Base-by-base conservation (phyloP, 1,139 yeast genomes). In the Wickerhamiella pararugosa region DNA sequence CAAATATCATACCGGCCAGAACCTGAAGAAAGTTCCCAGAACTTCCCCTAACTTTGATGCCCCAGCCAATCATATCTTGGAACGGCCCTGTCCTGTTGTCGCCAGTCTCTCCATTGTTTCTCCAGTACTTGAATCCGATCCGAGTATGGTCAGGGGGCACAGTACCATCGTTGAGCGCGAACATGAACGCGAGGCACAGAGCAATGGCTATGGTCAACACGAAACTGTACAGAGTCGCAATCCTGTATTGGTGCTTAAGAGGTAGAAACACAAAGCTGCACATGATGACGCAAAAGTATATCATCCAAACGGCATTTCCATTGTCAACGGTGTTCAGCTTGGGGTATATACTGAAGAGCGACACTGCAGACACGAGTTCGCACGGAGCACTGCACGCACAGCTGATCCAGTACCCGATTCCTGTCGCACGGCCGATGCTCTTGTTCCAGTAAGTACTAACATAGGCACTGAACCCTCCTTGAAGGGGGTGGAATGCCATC, bases 361-460 rank as follows among this genome's bases (percentile, higher is more conserved):
- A 76, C 1, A 83, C 75, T 30, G 83, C 77, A 0, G 93, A 92
- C 5, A 82, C 79, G 8, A 83, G 70, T 55, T 84, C 94, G 0
- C 87, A 74, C 0, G 94, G 86, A 43, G 82, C 63, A 0, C 86
- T 83, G 43, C 80, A 63, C 5, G 81, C 69, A 57, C 80, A 81
- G 46, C 83, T 73, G 10, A 79, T 58, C 75, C 87, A 82, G 58
- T 83, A 83, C 36, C 75, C 65, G 68, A 86, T 71, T 0, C 94
- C 94, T 0, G 81, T 66, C 1, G 92, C 77, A 57, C 82, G 80
- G 0, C 94, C 94, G 56, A 83, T 75, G 0, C 94, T 82, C 51
- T 79, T 86, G 55, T 83, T 93, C 2, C 82, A 83, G 59, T 83
- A 82, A 39, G 94, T 64, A 0, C 90, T 73, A 2, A 84, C 74